Conservation (phyloP, 1,284 basidiomycete genomes). For the Ceratobasidium sp. region DNA sequence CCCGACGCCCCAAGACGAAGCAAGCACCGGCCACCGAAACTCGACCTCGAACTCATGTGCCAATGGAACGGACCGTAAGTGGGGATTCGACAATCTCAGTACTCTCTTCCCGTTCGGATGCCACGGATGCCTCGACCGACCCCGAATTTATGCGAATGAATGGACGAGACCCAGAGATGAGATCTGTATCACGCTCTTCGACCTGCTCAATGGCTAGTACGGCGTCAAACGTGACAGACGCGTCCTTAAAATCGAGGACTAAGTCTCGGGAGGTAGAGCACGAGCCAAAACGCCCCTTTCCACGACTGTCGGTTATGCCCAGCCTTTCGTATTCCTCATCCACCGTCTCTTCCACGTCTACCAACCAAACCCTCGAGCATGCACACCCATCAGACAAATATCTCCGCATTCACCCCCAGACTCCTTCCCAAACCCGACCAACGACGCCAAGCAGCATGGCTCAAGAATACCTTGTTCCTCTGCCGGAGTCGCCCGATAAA, state of each 20-base stretch:
- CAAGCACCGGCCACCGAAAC: conserved; percentile 30
- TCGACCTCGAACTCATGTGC: conserved; percentile 12
- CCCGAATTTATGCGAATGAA: neutral
- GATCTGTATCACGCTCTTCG: neutral
- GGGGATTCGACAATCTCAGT: conserved; percentile 32
- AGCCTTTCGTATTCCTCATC: conserved; percentile 33
- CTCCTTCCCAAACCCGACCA: conserved; percentile 8
- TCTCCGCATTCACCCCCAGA: neutral
- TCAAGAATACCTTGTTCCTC: conserved; percentile 26
- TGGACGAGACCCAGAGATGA: neutral
- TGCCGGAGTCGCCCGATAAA: conserved; percentile 36
- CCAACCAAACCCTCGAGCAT: conserved; percentile 14
- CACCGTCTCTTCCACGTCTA: conserved; percentile 34
- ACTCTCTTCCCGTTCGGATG: neutral
- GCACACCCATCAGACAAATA: conserved; percentile 2
- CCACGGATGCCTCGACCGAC: neutral
- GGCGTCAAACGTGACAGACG: neutral
- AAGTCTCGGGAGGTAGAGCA: neutral
- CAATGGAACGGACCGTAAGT: conserved; percentile 19
- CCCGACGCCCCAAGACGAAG: conserved; percentile 41
- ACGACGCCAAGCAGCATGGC: neutral
- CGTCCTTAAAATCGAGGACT: neutral
- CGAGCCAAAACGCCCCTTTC: conserved; percentile 8
- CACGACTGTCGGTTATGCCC: conserved; percentile 23
- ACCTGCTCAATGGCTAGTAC: neutral